A percentile compares a stretch with the other conserved stretches of the same genome.
Conservation (phyloP, 164 flowering plant species). For the Stephania yunnanensis region DNA sequence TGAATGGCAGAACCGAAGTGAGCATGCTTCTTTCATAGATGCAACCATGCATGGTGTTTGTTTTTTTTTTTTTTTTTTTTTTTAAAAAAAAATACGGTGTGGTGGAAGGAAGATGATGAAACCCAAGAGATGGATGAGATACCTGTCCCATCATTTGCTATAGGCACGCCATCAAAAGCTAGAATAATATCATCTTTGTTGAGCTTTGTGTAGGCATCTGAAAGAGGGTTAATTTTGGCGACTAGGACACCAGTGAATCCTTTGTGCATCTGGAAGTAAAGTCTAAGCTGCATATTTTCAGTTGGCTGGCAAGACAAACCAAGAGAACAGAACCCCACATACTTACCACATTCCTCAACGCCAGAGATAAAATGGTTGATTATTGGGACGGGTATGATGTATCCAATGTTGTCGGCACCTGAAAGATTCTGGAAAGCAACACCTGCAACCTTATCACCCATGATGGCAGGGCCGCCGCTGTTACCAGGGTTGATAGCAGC, state of each 20-base stretch:
- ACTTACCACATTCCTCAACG: slow-evolving; percentile 72
- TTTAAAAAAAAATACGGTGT: too few species aligned
- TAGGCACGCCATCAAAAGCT: slow-evolving; percentile 81
- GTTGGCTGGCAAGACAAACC: slow-evolving; percentile 88
- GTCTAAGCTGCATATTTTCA: slow-evolving; percentile 79
- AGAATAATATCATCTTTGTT: slow-evolving; percentile 83
- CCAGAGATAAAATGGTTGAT: slow-evolving; percentile 82
- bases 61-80: too few species aligned
- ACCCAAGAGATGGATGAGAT: background rate
- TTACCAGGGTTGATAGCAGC: slow-evolving; percentile 98
- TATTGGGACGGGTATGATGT: slow-evolving; percentile 90
- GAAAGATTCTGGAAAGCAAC: slow-evolving; percentile 96
- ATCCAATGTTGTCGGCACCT: slow-evolving; percentile 95
- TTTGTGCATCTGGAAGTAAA: slow-evolving; percentile 61
- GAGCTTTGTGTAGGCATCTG: slow-evolving; percentile 58
- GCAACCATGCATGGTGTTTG: too few species aligned
- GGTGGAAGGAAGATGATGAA: too few species aligned
- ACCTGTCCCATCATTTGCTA: slow-evolving; percentile 99
- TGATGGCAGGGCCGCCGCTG: slow-evolving; percentile 97
- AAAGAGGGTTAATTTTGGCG: slow-evolving; percentile 77
- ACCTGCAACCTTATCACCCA: slow-evolving; percentile 90
- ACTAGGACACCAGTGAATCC: slow-evolving; percentile 89
- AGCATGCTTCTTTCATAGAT: too few species aligned
- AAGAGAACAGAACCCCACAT: slow-evolving; percentile 83
- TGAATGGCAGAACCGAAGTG: too few species aligned